Base-by-base conservation (phyloP, 2,329 filamentous ascomycete species). In the Colletotrichum destructivum region DNA sequence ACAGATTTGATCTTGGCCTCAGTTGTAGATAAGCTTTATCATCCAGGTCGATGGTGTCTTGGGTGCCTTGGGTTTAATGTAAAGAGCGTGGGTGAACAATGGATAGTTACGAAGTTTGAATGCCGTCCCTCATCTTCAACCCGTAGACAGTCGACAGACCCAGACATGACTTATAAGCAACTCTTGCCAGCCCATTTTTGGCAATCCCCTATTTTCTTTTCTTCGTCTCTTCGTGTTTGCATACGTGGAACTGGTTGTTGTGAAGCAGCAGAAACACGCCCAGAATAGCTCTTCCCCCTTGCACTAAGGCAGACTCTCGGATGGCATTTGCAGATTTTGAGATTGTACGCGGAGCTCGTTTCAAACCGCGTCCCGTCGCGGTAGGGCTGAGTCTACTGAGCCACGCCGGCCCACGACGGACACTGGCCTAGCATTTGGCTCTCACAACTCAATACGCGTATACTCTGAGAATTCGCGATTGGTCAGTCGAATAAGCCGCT, bases 281-380 rank as follows among this genome's bases (percentile, higher is more conserved):
- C 15, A 51, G 35, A 15, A 31, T 9, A 31, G 31, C 5, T 31
- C 31, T 7, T 9, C 31, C 0, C 2, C 62, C 54, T 70, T 55
- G 55, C 67, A 54, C 57, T 8, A 49, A 42, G 15, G 31, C 31
- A 8, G 46, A 52, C 18, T 52, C 21, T 55, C 18, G 67, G 40
- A 55, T 47, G 38, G 26, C 15, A 66, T 42, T 49, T 70, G 54
- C 67, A 66, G 55, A 70, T 61, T 46, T 55, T 35, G 26, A 70
- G 40, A 70, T 70, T 70, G 46, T 66, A 70, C 67, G 67, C 67
- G 67, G 67, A 70, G 46, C n/a, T n/a, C n/a, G n/a, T 21, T 26
- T 26, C 46, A 47, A n/a, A 21, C 26, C 26, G 26, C 26, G 26
- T 0, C 6, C n/a, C 13, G 18, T 47, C 46, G 13, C 23, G 38